Evolutionary conservation across 108 stramenopile species (phyloP), one percentile per base, ranked within the genome.

Genomic region (Asterionellopsis glacialis): DNA sequence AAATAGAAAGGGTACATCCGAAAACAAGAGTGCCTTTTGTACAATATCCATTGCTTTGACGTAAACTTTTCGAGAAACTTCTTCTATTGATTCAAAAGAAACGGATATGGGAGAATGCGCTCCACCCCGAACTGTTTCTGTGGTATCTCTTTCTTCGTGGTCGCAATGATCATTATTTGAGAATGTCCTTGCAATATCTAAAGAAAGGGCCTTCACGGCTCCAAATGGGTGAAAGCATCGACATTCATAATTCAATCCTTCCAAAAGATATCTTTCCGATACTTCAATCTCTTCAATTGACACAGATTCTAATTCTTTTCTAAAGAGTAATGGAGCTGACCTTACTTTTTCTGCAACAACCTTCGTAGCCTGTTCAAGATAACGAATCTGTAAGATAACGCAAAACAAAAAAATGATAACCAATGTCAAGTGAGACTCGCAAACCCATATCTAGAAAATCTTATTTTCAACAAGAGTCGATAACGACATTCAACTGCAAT

Each of bases 171-270:
- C 9, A 9, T 21, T 16, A 48, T 2, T 4, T 1, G 9, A 48
- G 47, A 19, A 16, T 48, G 47, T 48, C 9, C 47, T 48, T 48
- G 47, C 47, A 48, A 48, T 21, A 9, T 16, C 47, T 1, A 16
- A 21, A 48, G 19, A 48, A 21, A 72, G 64, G 0, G 65, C 59
- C 22, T 61, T 50, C 41, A 78, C 65, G 9, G 71, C 71, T 21
- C 66, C 64, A 55, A 64, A 69, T 9, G 79, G 70, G 49, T 80
- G 79, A 51, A 75, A 74, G 47, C 70, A 72, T 13, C 69, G 64
- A n/a, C 75, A 63, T n/a, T 76, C 45, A 40, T 75, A 80, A 56
- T 80, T 76, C 16, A 70, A 53, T 42, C 79, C 79, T 24, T 61
- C 60, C 54, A 80, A 45, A 15, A 80, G 79, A 26, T 48, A 38